Evolutionary conservation across 1,284 basidiomycete genomes (phyloP), one percentile per base, ranked within the genome.

Genomic region (Trichosporon sp.): DNA sequence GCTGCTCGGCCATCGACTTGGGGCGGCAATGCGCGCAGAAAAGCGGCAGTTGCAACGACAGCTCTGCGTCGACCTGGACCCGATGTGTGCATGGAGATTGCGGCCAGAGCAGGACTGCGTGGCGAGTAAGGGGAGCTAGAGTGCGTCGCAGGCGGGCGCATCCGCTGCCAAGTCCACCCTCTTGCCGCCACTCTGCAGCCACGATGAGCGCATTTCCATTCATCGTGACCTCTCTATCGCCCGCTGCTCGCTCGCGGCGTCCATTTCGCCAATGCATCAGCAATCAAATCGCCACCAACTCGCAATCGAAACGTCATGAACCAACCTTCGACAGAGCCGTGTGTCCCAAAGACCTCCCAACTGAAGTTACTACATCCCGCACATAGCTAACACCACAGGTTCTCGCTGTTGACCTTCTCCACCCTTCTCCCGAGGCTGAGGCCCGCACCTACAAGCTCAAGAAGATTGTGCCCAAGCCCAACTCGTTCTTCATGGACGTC

Each of bases 401-500:
- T 88, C 93, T 99, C 85, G 93, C 94, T 81, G 83, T 98, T 82
- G 96, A 99, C 84, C 90, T 99, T 81, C 89, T 99, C 81, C 92
- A 99, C 89, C 95, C 94, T 74, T 90, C 92, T 69, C 82, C 87
- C 76, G 91, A 94, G 81, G 83, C 88, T 74, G 90, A 95, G 84
- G 89, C 85, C 82, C 88, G 85, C 83, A 91, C 88, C 82, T 92
- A 97, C 89, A 99, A 99, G 87, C 91, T 98, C 83, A 99, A 99
- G 88, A 89, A 95, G 81, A 88, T 99, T 77, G 96, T 99, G 76
- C 96, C 97, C 84, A 90, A 88, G 69, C 93, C 93, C 71, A 93
- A 96, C 85, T 96, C 94, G 56, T 98, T 95, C 85, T 99, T 98
- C 85, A 99, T 99, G 96, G 96, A 99, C 81, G 95, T 99, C 78